Percentiles rank a stretch among this genome's conserved stretches.
Evolutionary conservation across 2,329 filamentous ascomycete genomes (phyloP).

Genomic region (Plectosphaerella sp.): DNA sequence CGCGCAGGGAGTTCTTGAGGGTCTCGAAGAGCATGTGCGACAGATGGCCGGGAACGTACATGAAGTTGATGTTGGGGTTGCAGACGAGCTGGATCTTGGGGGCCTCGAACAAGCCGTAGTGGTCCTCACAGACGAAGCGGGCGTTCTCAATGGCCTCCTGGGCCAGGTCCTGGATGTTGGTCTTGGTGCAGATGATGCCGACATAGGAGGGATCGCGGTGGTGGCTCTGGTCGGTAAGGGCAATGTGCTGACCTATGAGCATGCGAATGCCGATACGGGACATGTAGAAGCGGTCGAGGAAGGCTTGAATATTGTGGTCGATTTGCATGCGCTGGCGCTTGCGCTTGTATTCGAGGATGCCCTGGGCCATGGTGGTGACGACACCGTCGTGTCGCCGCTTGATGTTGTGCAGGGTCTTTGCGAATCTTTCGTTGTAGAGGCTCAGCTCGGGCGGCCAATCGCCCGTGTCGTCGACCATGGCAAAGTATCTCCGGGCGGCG

Average conservation of each 20-base stretch:
- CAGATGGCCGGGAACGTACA: conserved; percentile 98
- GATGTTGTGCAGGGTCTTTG: conserved; percentile 84
- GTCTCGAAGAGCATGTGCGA: conserved; percentile 99
- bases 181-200: conserved; percentile 98
- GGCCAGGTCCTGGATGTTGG: conserved; percentile 90
- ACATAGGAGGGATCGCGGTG: conserved; percentile 90
- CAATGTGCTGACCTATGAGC: conserved; percentile 98
- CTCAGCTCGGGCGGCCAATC: conserved; percentile 94
- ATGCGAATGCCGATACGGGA: conserved; percentile 98
- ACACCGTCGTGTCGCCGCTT: conserved; percentile 95
- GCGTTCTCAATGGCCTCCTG: conserved; percentile 98
- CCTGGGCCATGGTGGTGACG: conserved; percentile 96
- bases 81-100: conserved; percentile 96
- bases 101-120: conserved; percentile 95
- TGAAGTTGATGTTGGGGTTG: conserved; percentile 91
- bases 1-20: conserved; percentile 94
- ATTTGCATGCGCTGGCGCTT: conserved; percentile 97
- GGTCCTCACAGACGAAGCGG: conserved; percentile 97
- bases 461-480: conserved; percentile 78
- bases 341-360: conserved; percentile 96
- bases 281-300: conserved; percentile 99
- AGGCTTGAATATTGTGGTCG: conserved; percentile 93
- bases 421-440: conserved; percentile 89
- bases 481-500: conserved; percentile 74
- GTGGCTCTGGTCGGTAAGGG: conserved; percentile 87